Evolutionary conservation across 768 basidiomycete species (phyloP), one percentile per base, ranked within the genome.

Genomic region (Auricularia cornea): DNA sequence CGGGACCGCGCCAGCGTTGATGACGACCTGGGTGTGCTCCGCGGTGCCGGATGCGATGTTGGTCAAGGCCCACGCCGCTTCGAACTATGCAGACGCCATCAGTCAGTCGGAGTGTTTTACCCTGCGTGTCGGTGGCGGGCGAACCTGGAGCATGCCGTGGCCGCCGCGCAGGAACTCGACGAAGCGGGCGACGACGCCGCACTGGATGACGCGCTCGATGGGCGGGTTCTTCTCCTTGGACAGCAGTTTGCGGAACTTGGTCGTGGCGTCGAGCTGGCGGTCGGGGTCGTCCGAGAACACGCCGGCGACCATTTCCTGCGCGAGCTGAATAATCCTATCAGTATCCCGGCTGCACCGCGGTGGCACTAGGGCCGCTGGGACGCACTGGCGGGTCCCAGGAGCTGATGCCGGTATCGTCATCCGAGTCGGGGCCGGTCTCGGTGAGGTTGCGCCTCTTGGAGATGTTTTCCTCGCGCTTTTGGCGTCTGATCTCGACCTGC

Each of bases 211-310:
- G 74, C 88, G 87, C 75, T 99, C 97, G 73, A 99, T 99, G 23
- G 96, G 97, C 57, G 97, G 97, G 74, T 98, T 99, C 81, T 95
- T 96, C 80, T 99, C 97, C 79, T 99, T 99, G 68, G 95, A 98
- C 67, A 99, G 85, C 44, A 99, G 83, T 78, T 98, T 99, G 71
- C 97, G 89, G 83, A 98, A 98, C 28, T 28, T 96, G 72, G 93
- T 98, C 20, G 97, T 98, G 72, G 96, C 91, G 75, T 98, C 95
- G 33, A 63, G 57, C 62, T 63, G 54, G 54, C 54, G 54, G 30
- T 57, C 54, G 23, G 88, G 80, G 74, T 95, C 89, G 60, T 94
- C 88, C 28, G 92, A 93, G 75, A 97, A 96, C 30, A 99, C 94
- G 62, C 88, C 94, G 62, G 81, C 76, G 66, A 99, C 87, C 94